Evolutionary conservation across 805 yeast genomes (phyloP), one percentile per base, ranked within the genome.

Genomic region (Starmerella kuoi): DNA sequence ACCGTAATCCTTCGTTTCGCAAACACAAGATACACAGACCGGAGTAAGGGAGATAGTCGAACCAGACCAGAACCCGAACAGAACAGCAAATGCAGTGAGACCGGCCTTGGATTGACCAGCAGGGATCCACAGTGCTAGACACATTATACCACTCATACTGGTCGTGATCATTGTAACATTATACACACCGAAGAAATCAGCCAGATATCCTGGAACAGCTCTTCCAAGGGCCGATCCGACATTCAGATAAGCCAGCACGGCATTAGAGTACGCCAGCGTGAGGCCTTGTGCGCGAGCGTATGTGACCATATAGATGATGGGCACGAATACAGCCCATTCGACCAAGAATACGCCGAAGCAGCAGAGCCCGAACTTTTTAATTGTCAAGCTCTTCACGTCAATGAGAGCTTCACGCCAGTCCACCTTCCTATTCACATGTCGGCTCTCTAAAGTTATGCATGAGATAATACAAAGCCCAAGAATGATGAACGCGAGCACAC

Each of bases 51-150:
- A 69, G 35, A 81, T 62, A 3, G 80, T 72, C 18, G 55, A 47
- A 12, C 55, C 55, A 4, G 50, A 44, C 47, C 50, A 45, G 30
- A 54, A 48, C 8, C 57, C 57, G 31, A 49, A 50, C 34, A 61
- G 41, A 0, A 66, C 70, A 5, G 77, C 64, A 57, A 77, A 80
- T 0, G 67, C 66, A 48, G 74, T 71, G 42, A 78, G 58, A 0
- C 84, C 85, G 15, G 58, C 58, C 18, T 45, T 46, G 15, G 51
- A 32, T n/a, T 38, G 42, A 18, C 61, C 58, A 41, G 76, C 70
- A 0, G 87, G 86, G n/a, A 77, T 59, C 87, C 86, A 79, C 18
- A 79, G 49, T 0, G 67, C 65, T 35, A 79, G 62, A 2, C 72
- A 64, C 15, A 45, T 20, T 9, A 51, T 38, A 2, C 69, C 61